Evolutionary conservation across 2,329 filamentous ascomycete genomes (phyloP), one percentile per base, ranked within the genome.

Genomic region (Dactylonectria macrodidyma): DNA sequence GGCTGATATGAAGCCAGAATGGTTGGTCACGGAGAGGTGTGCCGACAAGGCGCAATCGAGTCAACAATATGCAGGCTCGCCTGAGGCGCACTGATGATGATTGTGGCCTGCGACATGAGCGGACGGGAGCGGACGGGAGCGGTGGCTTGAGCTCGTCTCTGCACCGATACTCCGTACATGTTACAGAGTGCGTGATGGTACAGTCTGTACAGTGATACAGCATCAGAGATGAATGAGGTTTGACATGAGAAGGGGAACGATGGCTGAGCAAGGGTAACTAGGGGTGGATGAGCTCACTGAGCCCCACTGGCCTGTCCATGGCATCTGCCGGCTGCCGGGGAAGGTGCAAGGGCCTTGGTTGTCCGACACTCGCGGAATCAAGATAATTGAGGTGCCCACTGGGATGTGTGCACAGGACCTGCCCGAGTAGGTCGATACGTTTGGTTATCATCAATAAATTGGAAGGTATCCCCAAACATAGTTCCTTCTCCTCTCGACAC

Each of bases 311-410:
- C 50, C 47, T 36, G 56, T 41, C 41, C 56, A 41, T 65, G 62
- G 44, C 62, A 60, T 51, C 50, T 60, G 51, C 56, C 33, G 50
- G 55, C 46, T 47, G 36, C 62, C 41, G 62, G 62, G 48, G 62
- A 54, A 58, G 54, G 54, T 44, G 61, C 54, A 50, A 14, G 47
- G 47, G 24, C 11, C 7, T 50, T 50, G 47, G 9, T 12, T 9
- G 47, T 22, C 47, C 47, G 24, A 50, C 47, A 11, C 47, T 50
- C 9, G 19, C 19, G 47, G 47, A 50, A 50, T 30, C 24, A 22
- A 50, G 8, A 19, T 14, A 54, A 7, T n/a, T 44, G 7, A n/a
- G 7, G 7, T 44, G n/a, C 14, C 16, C 7, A n/a, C 16, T 16
- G 41, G 41, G 8, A 10, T 44, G 41, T 44, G 26, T 30, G 26